Conservation (phyloP, 176 grass and related monocot species). For the Canna indica region DNA sequence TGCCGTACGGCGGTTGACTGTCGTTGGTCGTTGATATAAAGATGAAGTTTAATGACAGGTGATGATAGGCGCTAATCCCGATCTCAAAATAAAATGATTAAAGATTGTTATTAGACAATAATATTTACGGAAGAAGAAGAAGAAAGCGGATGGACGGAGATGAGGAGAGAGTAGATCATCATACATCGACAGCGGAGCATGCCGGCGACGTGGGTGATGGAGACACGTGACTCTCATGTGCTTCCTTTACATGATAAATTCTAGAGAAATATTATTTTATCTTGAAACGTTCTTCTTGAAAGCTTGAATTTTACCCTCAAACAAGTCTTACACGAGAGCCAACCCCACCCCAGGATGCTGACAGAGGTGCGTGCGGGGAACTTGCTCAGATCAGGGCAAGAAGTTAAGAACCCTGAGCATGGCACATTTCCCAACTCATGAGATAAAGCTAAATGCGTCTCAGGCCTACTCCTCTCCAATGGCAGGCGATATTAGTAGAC, state of each 20-base stretch:
- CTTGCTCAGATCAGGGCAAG: background rate
- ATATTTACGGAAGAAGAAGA: background rate
- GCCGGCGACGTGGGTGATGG: background rate
- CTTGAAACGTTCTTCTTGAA: too few relatives aligned
- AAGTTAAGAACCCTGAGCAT: background rate
- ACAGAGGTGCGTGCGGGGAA: background rate
- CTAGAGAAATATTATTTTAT: too few relatives aligned
- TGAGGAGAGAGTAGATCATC: background rate
- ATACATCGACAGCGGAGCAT: background rate
- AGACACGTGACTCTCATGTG: background rate
- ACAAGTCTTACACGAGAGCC: too few relatives aligned
- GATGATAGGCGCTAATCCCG: conserved; percentile 17
- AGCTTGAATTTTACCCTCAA: too few relatives aligned
- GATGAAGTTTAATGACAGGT: background rate
- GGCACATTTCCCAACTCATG: background rate
- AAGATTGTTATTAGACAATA: background rate
- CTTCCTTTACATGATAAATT: background rate
- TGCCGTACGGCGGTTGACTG: conserved; percentile 14
- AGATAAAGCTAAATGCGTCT: background rate
- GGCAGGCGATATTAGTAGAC: background rate
- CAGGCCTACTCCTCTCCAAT: background rate
- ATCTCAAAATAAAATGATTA: background rate
- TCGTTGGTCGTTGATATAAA: background rate
- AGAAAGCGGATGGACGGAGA: background rate
- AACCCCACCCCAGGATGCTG: too few relatives aligned